These are phyloP conservation scores for Cornus suecica DNA, from an alignment of 148 eudicot species.

Conservation along the genomic window DNA sequence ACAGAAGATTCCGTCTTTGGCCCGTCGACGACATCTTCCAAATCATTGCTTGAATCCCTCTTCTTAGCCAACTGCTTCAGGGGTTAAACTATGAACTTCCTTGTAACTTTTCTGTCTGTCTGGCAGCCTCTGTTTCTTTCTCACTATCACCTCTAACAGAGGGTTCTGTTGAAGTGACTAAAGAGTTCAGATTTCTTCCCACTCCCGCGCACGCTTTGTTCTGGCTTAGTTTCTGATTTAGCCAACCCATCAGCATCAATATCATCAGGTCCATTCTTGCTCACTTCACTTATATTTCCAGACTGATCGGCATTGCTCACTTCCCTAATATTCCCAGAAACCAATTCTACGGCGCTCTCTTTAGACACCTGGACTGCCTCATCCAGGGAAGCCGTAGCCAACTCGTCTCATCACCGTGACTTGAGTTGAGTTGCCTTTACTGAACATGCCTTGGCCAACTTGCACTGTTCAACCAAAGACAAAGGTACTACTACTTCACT, in stretches of 20 bases:
- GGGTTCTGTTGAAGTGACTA: constrained; percentile 36
- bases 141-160: constrained; percentile 31
- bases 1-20: constrained; percentile 36
- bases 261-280: constrained; percentile 33
- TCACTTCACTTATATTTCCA: constrained; percentile 25
- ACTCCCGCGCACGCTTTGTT: constrained; percentile 33
- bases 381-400: constrained; percentile 17
- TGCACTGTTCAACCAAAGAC: no score
- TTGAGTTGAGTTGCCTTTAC: constrained; percentile 46
- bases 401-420: constrained; percentile 27
- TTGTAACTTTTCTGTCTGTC: constrained; percentile 27
- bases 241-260: not conserved
- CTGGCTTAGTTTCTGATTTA: constrained; percentile 36
- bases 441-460: constrained; percentile 29
- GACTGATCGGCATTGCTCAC: constrained; percentile 21
- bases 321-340: constrained; percentile 28
- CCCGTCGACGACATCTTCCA: constrained; percentile 27
- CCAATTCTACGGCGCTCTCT: constrained; percentile 43
- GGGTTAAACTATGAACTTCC: constrained; percentile 26
- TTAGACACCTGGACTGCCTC: constrained; percentile 29
- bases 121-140: constrained; percentile 29
- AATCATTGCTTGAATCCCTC: constrained; percentile 24
- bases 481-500: no score
- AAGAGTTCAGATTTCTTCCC: constrained; percentile 35
- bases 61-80: constrained; percentile 35